These are phyloP conservation scores for Strobilomyces echinocephalus DNA, from an alignment of 768 basidiomycete genomes.

Conservation along the genomic window DNA sequence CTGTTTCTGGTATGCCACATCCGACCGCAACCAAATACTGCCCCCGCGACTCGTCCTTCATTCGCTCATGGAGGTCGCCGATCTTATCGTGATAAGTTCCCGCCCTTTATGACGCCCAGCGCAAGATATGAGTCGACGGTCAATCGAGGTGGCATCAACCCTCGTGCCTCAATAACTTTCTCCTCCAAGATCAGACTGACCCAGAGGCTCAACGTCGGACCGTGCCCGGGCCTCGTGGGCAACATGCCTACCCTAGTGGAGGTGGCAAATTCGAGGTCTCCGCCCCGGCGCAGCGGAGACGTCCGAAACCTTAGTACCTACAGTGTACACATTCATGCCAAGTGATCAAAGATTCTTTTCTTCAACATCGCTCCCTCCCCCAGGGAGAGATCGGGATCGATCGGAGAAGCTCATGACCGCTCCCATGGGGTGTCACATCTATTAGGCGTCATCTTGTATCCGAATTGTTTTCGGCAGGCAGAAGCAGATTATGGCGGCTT, in stretches of 20 bases:
- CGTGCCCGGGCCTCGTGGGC: constrained; percentile 9
- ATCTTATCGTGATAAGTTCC: constrained; percentile 8
- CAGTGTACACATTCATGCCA: too few relatives aligned
- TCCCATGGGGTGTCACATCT: too few relatives aligned
- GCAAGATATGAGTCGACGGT: not conserved
- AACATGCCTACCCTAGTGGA: constrained; percentile 9
- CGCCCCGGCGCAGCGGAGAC: not conserved
- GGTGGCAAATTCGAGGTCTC: not conserved
- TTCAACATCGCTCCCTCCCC: not conserved
- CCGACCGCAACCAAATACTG: not conserved
- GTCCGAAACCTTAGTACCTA: constrained; percentile 8
- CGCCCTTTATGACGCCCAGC: not conserved
- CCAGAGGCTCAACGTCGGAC: not conserved
- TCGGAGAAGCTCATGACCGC: not conserved
- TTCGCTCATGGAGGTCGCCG: not conserved
- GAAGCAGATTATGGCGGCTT: too few relatives aligned
- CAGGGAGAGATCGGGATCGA: not conserved
- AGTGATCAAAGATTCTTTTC: too few relatives aligned
- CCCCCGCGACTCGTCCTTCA: not conserved
- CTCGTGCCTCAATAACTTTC: not conserved
- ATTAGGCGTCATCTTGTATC: too few relatives aligned
- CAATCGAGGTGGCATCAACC: too few relatives aligned
- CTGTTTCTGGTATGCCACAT: not conserved
- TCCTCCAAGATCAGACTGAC: not conserved
- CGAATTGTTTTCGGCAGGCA: too few relatives aligned